Evolutionary conservation across 345 rosid genomes (phyloP).

Genomic region (Eucalyptus fibrosa): DNA sequence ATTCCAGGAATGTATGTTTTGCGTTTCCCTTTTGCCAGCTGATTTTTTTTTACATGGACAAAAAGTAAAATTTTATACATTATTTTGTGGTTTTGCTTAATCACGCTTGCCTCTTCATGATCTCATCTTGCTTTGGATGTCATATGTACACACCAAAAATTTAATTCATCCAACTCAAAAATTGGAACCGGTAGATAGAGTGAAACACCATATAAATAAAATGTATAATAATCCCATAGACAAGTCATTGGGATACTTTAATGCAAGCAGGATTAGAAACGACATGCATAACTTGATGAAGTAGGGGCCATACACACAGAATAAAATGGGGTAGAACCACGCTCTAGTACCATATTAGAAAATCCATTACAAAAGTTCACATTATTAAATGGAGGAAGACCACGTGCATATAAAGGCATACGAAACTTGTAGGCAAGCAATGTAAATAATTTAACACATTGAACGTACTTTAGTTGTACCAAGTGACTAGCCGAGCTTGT

Average conservation of each 20-base stretch:
- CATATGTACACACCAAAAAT: background rate
- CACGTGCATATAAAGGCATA: no score
- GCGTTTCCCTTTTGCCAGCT: background rate
- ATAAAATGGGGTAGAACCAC: no score
- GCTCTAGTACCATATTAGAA: no score
- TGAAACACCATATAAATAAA: background rate
- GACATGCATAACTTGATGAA: background rate
- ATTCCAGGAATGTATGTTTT: background rate
- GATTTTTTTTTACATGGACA: background rate
- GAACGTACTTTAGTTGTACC: background rate
- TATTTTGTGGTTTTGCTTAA: background rate
- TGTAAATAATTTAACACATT: background rate
- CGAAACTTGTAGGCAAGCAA: no score
- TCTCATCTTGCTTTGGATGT: background rate
- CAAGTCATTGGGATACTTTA: background rate
- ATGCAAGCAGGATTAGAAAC: background rate
- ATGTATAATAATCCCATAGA: background rate
- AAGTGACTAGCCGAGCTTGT: background rate
- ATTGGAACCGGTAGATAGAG: background rate
- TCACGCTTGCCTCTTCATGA: background rate
- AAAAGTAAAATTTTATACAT: background rate
- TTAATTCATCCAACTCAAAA: no score
- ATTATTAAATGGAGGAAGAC: no score
- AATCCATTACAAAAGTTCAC: no score
- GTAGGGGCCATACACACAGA: no score